Evolutionary conservation across 2,329 filamentous ascomycete genomes (phyloP).

Genomic region (Pseudocercospora fijiensis): DNA sequence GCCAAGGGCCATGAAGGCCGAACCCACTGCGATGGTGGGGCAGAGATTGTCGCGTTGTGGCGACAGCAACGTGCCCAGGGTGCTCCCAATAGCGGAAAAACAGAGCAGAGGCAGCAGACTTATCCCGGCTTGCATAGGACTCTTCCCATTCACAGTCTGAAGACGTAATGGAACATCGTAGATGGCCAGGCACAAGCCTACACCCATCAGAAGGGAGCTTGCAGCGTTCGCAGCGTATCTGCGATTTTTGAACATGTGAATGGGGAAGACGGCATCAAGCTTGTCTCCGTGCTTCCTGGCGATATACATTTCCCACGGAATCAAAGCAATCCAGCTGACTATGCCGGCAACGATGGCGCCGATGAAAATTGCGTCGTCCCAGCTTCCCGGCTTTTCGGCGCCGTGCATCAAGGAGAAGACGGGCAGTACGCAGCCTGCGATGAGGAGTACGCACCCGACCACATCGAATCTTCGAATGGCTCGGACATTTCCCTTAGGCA

Average conservation of each 20-base stretch:
- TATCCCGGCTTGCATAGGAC: conserved; percentile 25
- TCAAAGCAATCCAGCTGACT: conserved; percentile 3
- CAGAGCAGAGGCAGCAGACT: conserved; percentile 26
- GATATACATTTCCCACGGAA: conserved; percentile 5
- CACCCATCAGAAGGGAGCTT: conserved; percentile 22
- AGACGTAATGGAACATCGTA: conserved; percentile 29
- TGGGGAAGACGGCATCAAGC: conserved; percentile 6
- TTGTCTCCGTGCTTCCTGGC: background rate
- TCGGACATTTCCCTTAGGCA: background rate
- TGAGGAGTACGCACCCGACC: conserved; percentile 1
- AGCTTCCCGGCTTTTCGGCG: background rate
- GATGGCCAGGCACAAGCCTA: conserved; percentile 26
- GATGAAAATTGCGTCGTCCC: conserved; percentile 2
- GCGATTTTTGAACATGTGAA: conserved; percentile 1
- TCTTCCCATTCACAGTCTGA: conserved; percentile 27
- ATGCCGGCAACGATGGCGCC: background rate
- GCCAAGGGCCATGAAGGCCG: conserved; percentile 20
- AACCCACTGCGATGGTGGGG: conserved; percentile 16
- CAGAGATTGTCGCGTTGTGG: conserved; percentile 15
- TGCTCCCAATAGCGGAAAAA: conserved; percentile 21
- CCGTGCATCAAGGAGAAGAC: conserved; percentile 5
- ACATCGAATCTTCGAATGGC: conserved; percentile 4
- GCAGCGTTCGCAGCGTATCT: conserved; percentile 8
- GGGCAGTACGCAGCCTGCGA: background rate
- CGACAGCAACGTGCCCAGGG: conserved; percentile 17